These are phyloP conservation scores for Xylariaceae sp. DNA, from an alignment of 2,329 filamentous ascomycete genomes.

Conservation along the genomic window DNA sequence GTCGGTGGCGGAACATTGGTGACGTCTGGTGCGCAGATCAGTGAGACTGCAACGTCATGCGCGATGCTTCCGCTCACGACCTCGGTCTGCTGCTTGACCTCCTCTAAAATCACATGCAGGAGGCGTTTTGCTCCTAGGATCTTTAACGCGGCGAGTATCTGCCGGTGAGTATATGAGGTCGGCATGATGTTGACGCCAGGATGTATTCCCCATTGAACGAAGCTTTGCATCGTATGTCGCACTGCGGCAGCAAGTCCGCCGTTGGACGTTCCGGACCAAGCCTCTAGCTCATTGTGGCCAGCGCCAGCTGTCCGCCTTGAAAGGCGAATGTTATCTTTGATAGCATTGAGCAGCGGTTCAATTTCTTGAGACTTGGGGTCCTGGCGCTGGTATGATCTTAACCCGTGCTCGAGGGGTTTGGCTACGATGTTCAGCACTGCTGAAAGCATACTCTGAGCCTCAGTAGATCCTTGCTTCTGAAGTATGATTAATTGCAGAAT, in stretches of 20 bases:
- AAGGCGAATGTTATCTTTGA: constrained; percentile 55
- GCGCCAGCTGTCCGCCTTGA: constrained; percentile 59
- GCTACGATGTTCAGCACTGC: constrained; percentile 70
- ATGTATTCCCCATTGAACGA: constrained; percentile 64
- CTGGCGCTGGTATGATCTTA: constrained; percentile 62
- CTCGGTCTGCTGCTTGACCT: constrained; percentile 61
- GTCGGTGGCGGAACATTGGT: constrained; percentile 37
- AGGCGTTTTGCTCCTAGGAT: constrained; percentile 59
- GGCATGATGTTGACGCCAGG: constrained; percentile 51
- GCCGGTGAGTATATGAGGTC: constrained; percentile 67
- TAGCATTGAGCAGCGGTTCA: constrained; percentile 61
- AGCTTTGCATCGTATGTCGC: constrained; percentile 55
- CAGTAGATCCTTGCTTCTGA: constrained; percentile 65
- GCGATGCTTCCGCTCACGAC: constrained; percentile 55
- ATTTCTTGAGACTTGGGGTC: constrained; percentile 66
- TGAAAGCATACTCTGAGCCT: constrained; percentile 66
- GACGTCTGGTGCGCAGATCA: constrained; percentile 64
- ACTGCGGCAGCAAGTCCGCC: constrained; percentile 56
- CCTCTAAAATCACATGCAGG: constrained; percentile 60
- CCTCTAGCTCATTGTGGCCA: constrained; percentile 63
- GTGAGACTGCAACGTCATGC: constrained; percentile 64
- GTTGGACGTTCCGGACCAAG: constrained; percentile 55
- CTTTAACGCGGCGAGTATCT: constrained; percentile 57
- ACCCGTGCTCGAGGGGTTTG: constrained; percentile 61
- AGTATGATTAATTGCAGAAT: constrained; percentile 70